Conservation (phyloP, 371 early-diverging fungal genomes). For the Thermomucor indicae-seudaticae region DNA sequence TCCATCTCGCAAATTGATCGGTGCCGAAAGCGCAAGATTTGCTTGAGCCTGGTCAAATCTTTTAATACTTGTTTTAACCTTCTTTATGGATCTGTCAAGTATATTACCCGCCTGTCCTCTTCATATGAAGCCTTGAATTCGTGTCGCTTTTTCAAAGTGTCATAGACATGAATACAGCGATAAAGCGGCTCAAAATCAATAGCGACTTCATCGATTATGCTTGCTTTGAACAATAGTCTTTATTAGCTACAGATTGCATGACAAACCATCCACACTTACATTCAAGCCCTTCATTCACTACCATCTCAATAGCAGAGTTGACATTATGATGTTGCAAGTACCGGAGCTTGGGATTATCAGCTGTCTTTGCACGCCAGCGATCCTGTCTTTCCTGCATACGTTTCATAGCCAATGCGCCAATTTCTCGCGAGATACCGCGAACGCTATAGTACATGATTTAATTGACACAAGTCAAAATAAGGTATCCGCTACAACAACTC, state of each 20-base stretch:
- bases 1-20: slow-evolving; percentile 59
- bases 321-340: slow-evolving; percentile 61
- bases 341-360: slow-evolving; percentile 51
- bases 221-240: slow-evolving; percentile 38
- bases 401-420: slow-evolving; percentile 84
- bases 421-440: slow-evolving; percentile 77
- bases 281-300: slow-evolving; percentile 83
- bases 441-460: too few relatives aligned
- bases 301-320: slow-evolving; percentile 83
- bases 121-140: slow-evolving; percentile 89
- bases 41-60: slow-evolving; percentile 59
- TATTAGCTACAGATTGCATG: not conserved
- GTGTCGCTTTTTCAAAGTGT: slow-evolving; percentile 80
- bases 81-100: not conserved
- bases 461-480: too few relatives aligned
- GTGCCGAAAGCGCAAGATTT: slow-evolving; percentile 60
- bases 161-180: slow-evolving; percentile 93
- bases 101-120: slow-evolving; percentile 76
- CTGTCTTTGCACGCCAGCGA: slow-evolving; percentile 53
- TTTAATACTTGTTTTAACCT: not conserved
- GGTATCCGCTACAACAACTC: slow-evolving; percentile 6
- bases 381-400: slow-evolving; percentile 69
- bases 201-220: slow-evolving; percentile 64
- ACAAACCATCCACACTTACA: slow-evolving; percentile 36
- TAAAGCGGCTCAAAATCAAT: slow-evolving; percentile 94